Percentiles rank a stretch among this genome's conserved stretches.
phyloP scores from a whole-genome alignment of 23 red algal genomes.

The Gracilariopsis chorda region DNA sequence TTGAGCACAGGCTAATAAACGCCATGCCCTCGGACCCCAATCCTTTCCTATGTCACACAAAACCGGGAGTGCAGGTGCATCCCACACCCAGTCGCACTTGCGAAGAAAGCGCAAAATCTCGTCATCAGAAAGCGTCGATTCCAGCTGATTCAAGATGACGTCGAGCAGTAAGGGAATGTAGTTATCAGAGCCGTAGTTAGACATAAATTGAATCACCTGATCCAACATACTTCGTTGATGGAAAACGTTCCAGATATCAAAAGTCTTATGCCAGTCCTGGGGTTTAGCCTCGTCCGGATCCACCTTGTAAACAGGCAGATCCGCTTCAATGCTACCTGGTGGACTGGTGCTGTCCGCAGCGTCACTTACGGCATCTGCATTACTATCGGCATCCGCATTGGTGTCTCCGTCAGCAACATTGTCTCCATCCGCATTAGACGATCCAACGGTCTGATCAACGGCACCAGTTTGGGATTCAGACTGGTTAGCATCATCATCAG shows the following conservation, averaged over 20 bases:
- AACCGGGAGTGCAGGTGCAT: not conserved
- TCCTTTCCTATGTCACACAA: constrained; percentile 5
- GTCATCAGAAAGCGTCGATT: constrained; percentile 12
- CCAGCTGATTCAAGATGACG: constrained; percentile 17
- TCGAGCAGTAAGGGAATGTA: constrained; percentile 11
- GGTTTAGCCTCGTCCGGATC: not conserved
- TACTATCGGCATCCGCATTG: not conserved
- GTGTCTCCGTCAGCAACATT: not conserved
- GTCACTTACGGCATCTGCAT: not conserved
- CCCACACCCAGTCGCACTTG: constrained; percentile 35
- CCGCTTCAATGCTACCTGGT: not conserved
- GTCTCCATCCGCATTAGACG: not conserved
- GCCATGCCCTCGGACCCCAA: constrained; percentile 31
- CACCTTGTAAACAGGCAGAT: not conserved
- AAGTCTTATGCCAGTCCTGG: constrained; percentile 41
- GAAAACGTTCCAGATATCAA: constrained; percentile 44
- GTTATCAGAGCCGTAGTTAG: constrained; percentile 9
- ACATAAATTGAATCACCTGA: constrained; percentile 31
- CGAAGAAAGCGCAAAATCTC: constrained; percentile 19
- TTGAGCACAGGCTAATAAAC: not conserved
- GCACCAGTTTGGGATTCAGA: too few species aligned
- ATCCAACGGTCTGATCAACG: too few species aligned
- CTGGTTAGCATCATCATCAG: not conserved
- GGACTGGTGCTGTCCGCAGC: not conserved
- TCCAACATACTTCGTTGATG: constrained; percentile 35